A percentile compares a stretch with the other conserved stretches of the same genome.
These are phyloP conservation scores for Tricholoma sp. DNA, from an alignment of 768 basidiomycete genomes.

Conservation along the genomic window DNA sequence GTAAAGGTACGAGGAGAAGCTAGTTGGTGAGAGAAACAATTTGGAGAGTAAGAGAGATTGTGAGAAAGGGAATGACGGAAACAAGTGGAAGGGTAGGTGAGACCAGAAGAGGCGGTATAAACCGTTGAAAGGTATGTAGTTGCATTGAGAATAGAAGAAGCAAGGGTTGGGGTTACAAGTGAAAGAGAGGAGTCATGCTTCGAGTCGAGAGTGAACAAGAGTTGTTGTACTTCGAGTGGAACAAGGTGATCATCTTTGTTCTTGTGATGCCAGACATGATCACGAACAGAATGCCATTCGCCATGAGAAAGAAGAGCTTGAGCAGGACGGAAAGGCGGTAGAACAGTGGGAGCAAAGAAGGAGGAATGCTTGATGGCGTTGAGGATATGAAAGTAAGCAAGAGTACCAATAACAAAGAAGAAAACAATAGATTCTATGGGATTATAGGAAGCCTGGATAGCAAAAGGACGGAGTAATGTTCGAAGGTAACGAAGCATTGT, in stretches of 20 bases:
- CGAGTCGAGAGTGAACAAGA: conserved; percentile 54
- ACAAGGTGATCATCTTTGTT: conserved; percentile 25
- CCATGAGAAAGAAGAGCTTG: conserved; percentile 48
- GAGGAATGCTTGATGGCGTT: conserved; percentile 85
- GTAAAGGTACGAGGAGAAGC: conserved; percentile 24
- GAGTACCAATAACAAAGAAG: conserved; percentile 83
- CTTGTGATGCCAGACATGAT: conserved; percentile 39
- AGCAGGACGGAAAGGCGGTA: conserved; percentile 46
- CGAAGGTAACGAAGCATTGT: conserved; percentile 39
- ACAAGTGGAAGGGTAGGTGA: conserved; percentile 49
- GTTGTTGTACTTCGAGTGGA: conserved; percentile 67
- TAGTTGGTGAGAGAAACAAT: conserved; percentile 17
- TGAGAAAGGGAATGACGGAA: conserved; percentile 12
- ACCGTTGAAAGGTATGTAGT: conserved; percentile 20
- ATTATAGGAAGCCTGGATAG: conserved; percentile 64
- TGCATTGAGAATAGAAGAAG: conserved; percentile 34
- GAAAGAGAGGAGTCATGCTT: conserved; percentile 19
- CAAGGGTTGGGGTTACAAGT: background rate
- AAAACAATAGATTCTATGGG: conserved; percentile 90
- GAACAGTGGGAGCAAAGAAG: conserved; percentile 58
- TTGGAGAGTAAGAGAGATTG: background rate
- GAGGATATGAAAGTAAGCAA: conserved; percentile 93
- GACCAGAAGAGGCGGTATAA: conserved; percentile 19
- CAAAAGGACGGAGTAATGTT: conserved; percentile 60
- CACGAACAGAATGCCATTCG: conserved; percentile 60